Conservation (phyloP, 306 rosid genomes). For the Astragalus glycyphyllos region DNA sequence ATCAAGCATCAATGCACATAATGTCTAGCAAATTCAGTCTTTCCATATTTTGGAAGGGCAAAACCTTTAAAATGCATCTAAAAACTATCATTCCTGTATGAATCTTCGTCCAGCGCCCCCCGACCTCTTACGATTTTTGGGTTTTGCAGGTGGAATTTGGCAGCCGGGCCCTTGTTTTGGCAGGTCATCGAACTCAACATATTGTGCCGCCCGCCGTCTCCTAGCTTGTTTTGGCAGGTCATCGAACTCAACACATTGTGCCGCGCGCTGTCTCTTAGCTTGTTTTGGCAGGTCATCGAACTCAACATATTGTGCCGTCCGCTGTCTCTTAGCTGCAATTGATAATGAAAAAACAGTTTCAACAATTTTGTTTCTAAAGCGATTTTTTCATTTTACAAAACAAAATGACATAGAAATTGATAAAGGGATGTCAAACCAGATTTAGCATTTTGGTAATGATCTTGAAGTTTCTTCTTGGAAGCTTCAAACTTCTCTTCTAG, state of each 20-base stretch:
- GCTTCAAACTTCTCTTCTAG: conserved; percentile 68
- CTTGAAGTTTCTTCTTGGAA: conserved; percentile 83
- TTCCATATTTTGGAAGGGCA: too few species aligned
- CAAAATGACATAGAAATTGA: background rate
- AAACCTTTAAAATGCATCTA: background rate
- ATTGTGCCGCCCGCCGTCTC: conserved; percentile 56
- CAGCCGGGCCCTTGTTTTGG: conserved; percentile 69
- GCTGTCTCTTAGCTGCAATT: conserved; percentile 77
- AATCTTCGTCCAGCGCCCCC: conserved; percentile 64
- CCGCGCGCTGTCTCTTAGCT: conserved; percentile 31
- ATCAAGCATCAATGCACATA: too few species aligned
- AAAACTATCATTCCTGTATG: background rate
- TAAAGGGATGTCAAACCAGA: conserved; percentile 53
- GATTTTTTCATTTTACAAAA: background rate
- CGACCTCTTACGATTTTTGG: conserved; percentile 58
- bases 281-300: conserved; percentile 58
- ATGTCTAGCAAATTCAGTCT: too few species aligned
- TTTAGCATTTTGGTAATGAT: conserved; percentile 84
- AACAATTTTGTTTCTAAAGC: background rate
- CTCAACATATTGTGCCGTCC: conserved; percentile 87
- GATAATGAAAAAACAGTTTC: conserved; percentile 18
- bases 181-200: conserved; percentile 83
- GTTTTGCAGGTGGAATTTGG: conserved; percentile 39
- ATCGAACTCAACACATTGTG: conserved; percentile 83
- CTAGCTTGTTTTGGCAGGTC: conserved; percentile 46